These are phyloP conservation scores for Pichia sp. DNA, from an alignment of 1,139 yeast genomes.

Conservation along the genomic window DNA sequence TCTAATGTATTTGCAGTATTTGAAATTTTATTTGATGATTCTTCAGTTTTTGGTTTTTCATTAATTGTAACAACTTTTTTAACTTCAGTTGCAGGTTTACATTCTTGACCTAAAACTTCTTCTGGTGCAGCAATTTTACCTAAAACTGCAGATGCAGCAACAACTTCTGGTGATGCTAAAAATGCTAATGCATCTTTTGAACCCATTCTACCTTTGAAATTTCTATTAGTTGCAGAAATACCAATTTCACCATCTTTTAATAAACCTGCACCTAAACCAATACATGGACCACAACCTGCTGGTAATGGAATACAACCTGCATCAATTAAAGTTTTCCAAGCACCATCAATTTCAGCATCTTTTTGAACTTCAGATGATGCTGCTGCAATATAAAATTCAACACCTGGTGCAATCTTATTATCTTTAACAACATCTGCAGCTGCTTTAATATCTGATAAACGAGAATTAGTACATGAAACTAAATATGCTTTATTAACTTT, in stretches of 20 bases:
- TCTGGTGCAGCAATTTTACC: conserved; percentile 93
- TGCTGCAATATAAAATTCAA: conserved; percentile 94
- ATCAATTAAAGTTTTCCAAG: conserved; percentile 81
- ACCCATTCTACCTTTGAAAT: conserved; percentile 99
- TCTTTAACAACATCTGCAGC: conserved; percentile 86
- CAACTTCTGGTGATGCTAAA: conserved; percentile 95
- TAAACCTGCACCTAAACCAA: conserved; percentile 92
- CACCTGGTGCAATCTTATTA: conserved; percentile 77
- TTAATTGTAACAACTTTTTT: conserved; percentile 41
- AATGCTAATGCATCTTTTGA: conserved; percentile 93
- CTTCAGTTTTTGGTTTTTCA: conserved; percentile 32
- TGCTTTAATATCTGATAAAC: conserved; percentile 86
- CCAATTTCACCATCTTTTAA: conserved; percentile 95
- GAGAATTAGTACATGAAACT: conserved; percentile 95
- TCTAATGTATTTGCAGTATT: conserved; percentile 34
- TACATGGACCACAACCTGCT: conserved; percentile 99
- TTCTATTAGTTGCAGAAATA: conserved; percentile 95
- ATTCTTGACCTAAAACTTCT: conserved; percentile 59
- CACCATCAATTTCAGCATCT: conserved; percentile 85
- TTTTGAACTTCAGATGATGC: conserved; percentile 90
- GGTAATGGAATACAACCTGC: conserved; percentile 96
- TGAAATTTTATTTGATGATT: conserved; percentile 34
- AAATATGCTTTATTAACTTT: conserved; percentile 88
- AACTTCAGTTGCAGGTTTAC: conserved; percentile 43
- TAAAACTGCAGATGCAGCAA: conserved; percentile 92